Conservation (phyloP, 495 filamentous ascomycete genomes). For the Neurospora sp. region DNA sequence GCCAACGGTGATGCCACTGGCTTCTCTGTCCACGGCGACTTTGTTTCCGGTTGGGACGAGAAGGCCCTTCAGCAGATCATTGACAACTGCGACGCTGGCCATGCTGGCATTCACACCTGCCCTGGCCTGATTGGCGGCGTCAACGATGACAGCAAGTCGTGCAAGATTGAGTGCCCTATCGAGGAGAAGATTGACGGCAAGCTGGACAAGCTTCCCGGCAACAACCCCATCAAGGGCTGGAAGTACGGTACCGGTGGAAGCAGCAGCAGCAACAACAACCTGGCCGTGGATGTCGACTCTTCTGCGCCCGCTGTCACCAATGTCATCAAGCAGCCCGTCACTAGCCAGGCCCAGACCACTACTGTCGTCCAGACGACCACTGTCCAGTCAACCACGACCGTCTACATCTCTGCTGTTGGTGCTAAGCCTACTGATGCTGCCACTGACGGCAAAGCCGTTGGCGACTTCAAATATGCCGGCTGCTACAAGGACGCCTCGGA, state of each 20-base stretch:
- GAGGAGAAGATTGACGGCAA: slow-evolving; percentile 20
- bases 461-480: slow-evolving; percentile 22
- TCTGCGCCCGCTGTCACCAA: not conserved
- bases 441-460: slow-evolving; percentile 7
- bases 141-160: slow-evolving; percentile 30
- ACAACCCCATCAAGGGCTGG: slow-evolving; percentile 41
- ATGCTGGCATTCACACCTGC: slow-evolving; percentile 45
- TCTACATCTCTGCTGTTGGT: slow-evolving; percentile 29
- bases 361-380: slow-evolving; percentile 33
- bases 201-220: slow-evolving; percentile 44
- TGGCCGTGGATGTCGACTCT: slow-evolving; percentile 3
- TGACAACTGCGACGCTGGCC: slow-evolving; percentile 44
- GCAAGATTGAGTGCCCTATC: slow-evolving; percentile 37
- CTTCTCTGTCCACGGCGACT: slow-evolving; percentile 55
- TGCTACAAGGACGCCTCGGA: slow-evolving; percentile 22
- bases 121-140: slow-evolving; percentile 32
- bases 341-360: slow-evolving; percentile 8
- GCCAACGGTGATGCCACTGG: slow-evolving; percentile 51
- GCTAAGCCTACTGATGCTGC: slow-evolving; percentile 10
- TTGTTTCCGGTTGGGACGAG: slow-evolving; percentile 63
- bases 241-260: slow-evolving; percentile 20
- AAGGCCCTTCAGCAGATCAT: slow-evolving; percentile 49
- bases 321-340: slow-evolving; percentile 4
- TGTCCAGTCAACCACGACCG: slow-evolving; percentile 36
- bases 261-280: slow-evolving; percentile 14